phyloP scores from a whole-genome alignment of 257 asterid species.

The Salvia miltiorrhiza region DNA sequence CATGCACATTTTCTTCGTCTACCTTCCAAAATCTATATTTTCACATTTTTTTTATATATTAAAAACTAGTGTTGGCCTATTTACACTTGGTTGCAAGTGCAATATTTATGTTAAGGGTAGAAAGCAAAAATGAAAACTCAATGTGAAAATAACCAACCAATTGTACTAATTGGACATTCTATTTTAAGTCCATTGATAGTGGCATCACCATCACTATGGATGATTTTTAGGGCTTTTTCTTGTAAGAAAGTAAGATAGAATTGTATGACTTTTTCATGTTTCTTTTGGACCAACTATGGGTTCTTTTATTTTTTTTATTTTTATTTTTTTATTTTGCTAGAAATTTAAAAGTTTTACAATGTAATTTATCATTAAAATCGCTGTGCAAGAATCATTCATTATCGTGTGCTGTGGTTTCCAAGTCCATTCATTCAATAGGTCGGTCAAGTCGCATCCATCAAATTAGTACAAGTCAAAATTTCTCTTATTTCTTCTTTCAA shows the following conservation, averaged over 20 bases:
- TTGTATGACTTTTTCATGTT: slow-evolving; percentile 25
- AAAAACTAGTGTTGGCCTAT: slow-evolving; percentile 5
- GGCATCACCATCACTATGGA: slow-evolving; percentile 35
- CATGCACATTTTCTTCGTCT: not conserved
- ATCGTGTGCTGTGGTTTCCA: slow-evolving; percentile 2
- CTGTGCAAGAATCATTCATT: slow-evolving; percentile 1
- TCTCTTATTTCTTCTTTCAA: not conserved
- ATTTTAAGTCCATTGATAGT: slow-evolving; percentile 33
- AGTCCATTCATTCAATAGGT: slow-evolving; percentile 13
- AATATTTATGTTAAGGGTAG: slow-evolving; percentile 10
- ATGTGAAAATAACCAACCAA: slow-evolving; percentile 27
- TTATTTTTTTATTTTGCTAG: no score
- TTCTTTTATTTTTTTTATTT: not conserved
- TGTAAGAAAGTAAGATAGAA: slow-evolving; percentile 24
- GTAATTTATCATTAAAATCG: not conserved
- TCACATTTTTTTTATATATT: not conserved
- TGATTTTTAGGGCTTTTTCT: slow-evolving; percentile 23
- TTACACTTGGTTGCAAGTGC: slow-evolving; percentile 23
- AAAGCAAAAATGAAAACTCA: not conserved
- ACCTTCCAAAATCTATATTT: not conserved
- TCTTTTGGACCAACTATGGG: slow-evolving; percentile 19
- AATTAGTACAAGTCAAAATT: not conserved
- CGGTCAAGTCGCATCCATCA: slow-evolving; percentile 17
- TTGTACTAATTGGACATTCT: slow-evolving; percentile 18
- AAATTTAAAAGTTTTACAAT: not conserved